A percentile compares a stretch with the other conserved stretches of the same genome.
phyloP scores from a whole-genome alignment of 106 monocot genomes.

The Acanthochlamys bracteata region DNA sequence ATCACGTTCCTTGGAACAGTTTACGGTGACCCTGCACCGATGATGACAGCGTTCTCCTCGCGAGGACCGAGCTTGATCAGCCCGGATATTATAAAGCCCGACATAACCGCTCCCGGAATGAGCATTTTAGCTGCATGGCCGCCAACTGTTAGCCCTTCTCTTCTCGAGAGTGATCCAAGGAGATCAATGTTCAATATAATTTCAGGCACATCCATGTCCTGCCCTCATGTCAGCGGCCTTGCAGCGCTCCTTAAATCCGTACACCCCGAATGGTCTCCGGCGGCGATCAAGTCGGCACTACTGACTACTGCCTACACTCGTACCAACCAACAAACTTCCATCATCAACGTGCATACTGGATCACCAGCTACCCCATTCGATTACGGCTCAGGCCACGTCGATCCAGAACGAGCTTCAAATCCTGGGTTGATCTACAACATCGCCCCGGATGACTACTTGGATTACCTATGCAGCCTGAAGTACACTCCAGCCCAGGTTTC shows the following conservation, averaged over 20 bases:
- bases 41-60: constrained; percentile 34
- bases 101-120: constrained; percentile 36
- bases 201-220: constrained; percentile 35
- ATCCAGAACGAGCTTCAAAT: constrained; percentile 12
- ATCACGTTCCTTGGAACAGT: constrained; percentile 28
- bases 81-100: constrained; percentile 35
- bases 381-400: constrained; percentile 19
- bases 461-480: constrained; percentile 21
- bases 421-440: constrained; percentile 33
- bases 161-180: constrained; percentile 12
- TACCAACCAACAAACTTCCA: not conserved
- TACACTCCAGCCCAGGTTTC: constrained; percentile 12
- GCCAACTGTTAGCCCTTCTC: constrained; percentile 19
- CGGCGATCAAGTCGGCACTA: constrained; percentile 34
- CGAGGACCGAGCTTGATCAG: constrained; percentile 26
- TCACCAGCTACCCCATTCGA: constrained; percentile 7
- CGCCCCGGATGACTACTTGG: constrained; percentile 10
- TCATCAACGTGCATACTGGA: constrained; percentile 5
- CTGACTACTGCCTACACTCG: constrained; percentile 27
- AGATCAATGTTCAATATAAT: constrained; percentile 18
- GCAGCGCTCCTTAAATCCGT: constrained; percentile 20
- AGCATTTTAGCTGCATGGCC: constrained; percentile 43
- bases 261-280: constrained; percentile 25
- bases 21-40: constrained; percentile 15
- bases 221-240: constrained; percentile 27